phyloP scores from a whole-genome alignment of 1,139 yeast species.

The Sugiyamaella sp. region DNA sequence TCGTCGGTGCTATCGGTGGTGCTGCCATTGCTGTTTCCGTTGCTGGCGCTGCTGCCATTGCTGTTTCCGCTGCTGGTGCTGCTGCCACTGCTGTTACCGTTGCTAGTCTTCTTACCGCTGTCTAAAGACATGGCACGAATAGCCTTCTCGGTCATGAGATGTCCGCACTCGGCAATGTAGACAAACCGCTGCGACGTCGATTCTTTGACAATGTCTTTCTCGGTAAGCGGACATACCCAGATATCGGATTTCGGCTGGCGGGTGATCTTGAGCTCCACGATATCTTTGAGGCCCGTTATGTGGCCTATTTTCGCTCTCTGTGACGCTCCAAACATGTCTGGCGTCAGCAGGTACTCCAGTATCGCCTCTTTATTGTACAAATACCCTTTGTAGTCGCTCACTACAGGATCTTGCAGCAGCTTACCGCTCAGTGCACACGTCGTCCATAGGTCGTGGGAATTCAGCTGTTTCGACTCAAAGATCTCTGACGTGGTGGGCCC shows the following conservation, averaged over 20 bases:
- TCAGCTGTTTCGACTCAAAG: slow-evolving; percentile 35
- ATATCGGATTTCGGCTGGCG: slow-evolving; percentile 34
- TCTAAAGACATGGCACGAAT: slow-evolving; percentile 38
- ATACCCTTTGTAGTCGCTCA: slow-evolving; percentile 71
- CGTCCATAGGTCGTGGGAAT: slow-evolving; percentile 45
- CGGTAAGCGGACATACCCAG: slow-evolving; percentile 59
- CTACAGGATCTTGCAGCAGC: slow-evolving; percentile 53
- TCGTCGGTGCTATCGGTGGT: too few species aligned
- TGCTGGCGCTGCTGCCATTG: too few species aligned
- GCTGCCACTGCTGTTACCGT: slow-evolving; percentile 25
- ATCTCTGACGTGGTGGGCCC: slow-evolving; percentile 36
- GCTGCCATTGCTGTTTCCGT: too few species aligned
- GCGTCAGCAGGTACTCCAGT: slow-evolving; percentile 57
- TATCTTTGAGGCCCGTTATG: slow-evolving; percentile 53
- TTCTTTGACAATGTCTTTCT: slow-evolving; percentile 43
- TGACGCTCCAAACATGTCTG: slow-evolving; percentile 39
- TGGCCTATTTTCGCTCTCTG: slow-evolving; percentile 44
- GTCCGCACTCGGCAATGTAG: slow-evolving; percentile 59
- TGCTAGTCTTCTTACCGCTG: slow-evolving; percentile 35
- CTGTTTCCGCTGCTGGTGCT: not conserved
- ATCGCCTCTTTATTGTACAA: slow-evolving; percentile 72
- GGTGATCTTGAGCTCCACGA: slow-evolving; percentile 50
- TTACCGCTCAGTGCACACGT: slow-evolving; percentile 50
- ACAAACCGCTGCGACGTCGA: slow-evolving; percentile 46
- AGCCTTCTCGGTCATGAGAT: slow-evolving; percentile 51